These are phyloP conservation scores for Fonsecaea multimorphosa DNA, from an alignment of 2,329 filamentous ascomycete species.

Conservation along the genomic window DNA sequence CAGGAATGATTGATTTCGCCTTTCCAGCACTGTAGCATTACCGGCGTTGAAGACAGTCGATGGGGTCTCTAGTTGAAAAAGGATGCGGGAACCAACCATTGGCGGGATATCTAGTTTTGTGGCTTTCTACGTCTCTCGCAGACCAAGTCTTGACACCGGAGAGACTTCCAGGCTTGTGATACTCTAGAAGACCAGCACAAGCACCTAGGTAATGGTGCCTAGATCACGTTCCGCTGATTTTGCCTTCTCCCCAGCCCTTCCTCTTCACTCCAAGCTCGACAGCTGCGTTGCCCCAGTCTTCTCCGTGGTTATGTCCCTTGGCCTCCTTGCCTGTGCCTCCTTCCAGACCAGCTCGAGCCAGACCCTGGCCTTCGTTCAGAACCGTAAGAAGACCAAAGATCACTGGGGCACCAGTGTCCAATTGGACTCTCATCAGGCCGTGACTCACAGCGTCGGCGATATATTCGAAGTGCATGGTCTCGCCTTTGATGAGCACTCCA, in stretches of 20 bases:
- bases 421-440: slow-evolving; percentile 90
- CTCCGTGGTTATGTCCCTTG: slow-evolving; percentile 85
- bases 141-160: background rate
- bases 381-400: slow-evolving; percentile 93
- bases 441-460: slow-evolving; percentile 90
- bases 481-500: slow-evolving; percentile 95
- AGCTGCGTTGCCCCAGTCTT: slow-evolving; percentile 93
- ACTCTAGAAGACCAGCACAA: background rate
- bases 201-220: background rate
- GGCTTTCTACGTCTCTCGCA: slow-evolving; percentile 4
- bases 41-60: slow-evolving; percentile 28
- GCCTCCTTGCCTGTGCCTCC: slow-evolving; percentile 50
- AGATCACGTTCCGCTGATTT: slow-evolving; percentile 50
- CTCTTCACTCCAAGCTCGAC: slow-evolving; percentile 93
- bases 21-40: slow-evolving; percentile 33
- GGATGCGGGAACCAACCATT: background rate
- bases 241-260: slow-evolving; percentile 78
- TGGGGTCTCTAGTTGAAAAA: slow-evolving; percentile 7
- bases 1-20: slow-evolving; percentile 68
- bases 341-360: slow-evolving; percentile 79
- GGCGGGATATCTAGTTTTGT: slow-evolving; percentile 7
- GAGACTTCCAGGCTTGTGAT: background rate
- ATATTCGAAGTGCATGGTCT: slow-evolving; percentile 99
- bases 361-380: slow-evolving; percentile 83
- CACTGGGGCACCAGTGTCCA: slow-evolving; percentile 86